A percentile compares a stretch with the other conserved stretches of the same genome.
Evolutionary conservation across 331 rosid genomes (phyloP).

Genomic region (Quercus lobata): DNA sequence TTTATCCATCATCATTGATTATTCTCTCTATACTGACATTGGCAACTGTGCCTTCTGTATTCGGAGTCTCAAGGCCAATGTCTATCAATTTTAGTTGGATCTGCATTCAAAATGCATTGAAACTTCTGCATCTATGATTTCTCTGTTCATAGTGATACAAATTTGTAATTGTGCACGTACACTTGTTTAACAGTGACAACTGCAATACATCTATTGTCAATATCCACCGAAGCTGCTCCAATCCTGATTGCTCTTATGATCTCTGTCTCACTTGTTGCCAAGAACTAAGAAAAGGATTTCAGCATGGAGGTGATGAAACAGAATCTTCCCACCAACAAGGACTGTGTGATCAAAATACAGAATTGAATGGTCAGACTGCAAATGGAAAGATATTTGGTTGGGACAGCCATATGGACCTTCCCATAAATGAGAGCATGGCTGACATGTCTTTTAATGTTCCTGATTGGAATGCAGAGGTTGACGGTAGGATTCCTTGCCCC

Average conservation of each 20-base stretch:
- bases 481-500: slow-evolving; percentile 54
- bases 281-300: slow-evolving; percentile 48
- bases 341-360: background rate
- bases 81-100: slow-evolving; percentile 5
- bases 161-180: background rate
- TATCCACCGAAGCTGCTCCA: slow-evolving; percentile 66
- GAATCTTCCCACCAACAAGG: slow-evolving; percentile 12
- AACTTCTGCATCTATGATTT: background rate
- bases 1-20: background rate
- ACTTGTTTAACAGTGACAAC: slow-evolving; percentile 45
- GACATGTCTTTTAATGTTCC: slow-evolving; percentile 16
- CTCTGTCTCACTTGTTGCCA: slow-evolving; percentile 63
- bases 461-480: slow-evolving; percentile 43
- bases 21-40: background rate
- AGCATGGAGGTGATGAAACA: slow-evolving; percentile 17
- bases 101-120: background rate
- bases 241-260: slow-evolving; percentile 51
- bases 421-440: slow-evolving; percentile 16
- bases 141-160: background rate
- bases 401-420: background rate
- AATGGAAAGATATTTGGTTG: background rate
- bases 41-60: background rate
- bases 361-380: slow-evolving; percentile 9
- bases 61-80: background rate
- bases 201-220: slow-evolving; percentile 70